Percentiles rank a stretch among this genome's conserved stretches.
Conservation (phyloP, 345 rosid genomes). For the sweet orange (Citrus sinensis) region DNA sequence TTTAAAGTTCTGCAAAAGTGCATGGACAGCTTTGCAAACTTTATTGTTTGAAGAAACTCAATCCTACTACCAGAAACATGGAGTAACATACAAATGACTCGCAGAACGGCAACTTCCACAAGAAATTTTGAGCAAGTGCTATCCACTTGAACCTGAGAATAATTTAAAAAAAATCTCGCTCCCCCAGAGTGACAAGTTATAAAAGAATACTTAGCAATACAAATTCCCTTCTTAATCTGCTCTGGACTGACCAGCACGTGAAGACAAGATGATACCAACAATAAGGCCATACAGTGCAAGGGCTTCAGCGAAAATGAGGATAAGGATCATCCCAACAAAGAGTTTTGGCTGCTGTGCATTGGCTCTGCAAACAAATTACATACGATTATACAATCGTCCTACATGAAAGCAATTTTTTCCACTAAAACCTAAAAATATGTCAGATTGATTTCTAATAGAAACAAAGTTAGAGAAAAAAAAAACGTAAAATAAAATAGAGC, state of each 20-base stretch:
- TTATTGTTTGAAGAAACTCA: slow-evolving; percentile 23
- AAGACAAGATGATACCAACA: slow-evolving; percentile 89
- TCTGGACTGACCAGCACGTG: slow-evolving; percentile 94
- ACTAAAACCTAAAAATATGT: no score
- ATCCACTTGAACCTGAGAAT: slow-evolving; percentile 11
- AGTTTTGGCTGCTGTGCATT: slow-evolving; percentile 94
- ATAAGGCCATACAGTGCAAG: slow-evolving; percentile 85
- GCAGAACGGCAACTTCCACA: slow-evolving; percentile 20
- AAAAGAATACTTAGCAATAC: slow-evolving; percentile 23
- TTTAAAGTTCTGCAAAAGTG: slow-evolving; percentile 15
- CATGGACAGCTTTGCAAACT: slow-evolving; percentile 17
- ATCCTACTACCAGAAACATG: slow-evolving; percentile 21
- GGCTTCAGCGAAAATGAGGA: slow-evolving; percentile 90
- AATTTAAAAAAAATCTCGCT: slow-evolving; percentile 3
- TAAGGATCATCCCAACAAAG: slow-evolving; percentile 90
- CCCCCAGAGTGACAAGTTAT: background rate
- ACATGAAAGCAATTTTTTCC: background rate
- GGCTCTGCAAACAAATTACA: slow-evolving; percentile 43
- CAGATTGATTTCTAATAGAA: background rate
- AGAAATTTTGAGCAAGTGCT: slow-evolving; percentile 13
- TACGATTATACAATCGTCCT: background rate
- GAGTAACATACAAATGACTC: slow-evolving; percentile 16
- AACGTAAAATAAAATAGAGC: background rate
- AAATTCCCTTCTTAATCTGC: slow-evolving; percentile 49
- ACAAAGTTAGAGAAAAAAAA: background rate